A percentile compares a stretch with the other conserved stretches of the same genome.
Conservation (phyloP, 768 basidiomycete genomes). For the Multifurca ochricompacta region DNA sequence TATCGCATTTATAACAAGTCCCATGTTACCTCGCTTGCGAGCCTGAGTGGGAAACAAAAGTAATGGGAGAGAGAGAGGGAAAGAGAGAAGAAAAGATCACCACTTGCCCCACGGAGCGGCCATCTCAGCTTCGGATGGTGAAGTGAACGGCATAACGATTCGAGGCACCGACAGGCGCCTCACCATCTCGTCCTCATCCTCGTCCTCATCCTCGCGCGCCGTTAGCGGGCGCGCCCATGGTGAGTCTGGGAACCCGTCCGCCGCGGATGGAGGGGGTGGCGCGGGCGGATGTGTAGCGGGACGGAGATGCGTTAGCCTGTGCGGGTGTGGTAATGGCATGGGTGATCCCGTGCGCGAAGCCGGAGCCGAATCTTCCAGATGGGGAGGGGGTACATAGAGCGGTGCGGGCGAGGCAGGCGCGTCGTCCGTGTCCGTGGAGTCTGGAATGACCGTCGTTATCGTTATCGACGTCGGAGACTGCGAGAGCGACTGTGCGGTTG, state of each 20-base stretch:
- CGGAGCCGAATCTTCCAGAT: conserved; percentile 6
- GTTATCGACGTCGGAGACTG: not conserved
- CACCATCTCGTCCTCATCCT: not conserved
- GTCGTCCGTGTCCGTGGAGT: not conserved
- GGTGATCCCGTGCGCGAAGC: conserved; percentile 17
- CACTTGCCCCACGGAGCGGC: conserved; percentile 9
- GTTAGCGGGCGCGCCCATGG: conserved; percentile 14
- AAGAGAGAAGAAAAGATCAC: not conserved
- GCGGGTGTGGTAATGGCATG: conserved; percentile 18
- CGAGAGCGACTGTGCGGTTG: not conserved
- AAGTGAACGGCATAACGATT: conserved; percentile 1
- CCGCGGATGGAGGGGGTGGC: conserved; percentile 19
- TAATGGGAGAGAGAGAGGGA: not conserved
- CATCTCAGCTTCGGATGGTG: conserved; percentile 9
- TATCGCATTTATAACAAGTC: too few relatives aligned
- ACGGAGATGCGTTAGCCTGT: conserved; percentile 13
- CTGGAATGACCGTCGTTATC: not conserved
- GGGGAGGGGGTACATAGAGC: conserved; percentile 20
- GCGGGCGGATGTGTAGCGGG: conserved; percentile 8
- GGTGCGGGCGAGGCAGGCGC: conserved; percentile 19
- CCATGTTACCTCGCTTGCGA: too few relatives aligned
- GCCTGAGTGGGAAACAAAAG: too few relatives aligned
- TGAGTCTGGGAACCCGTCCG: conserved; percentile 10
- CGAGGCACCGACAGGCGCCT: not conserved
- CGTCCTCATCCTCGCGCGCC: not conserved